Percentiles rank a stretch among this genome's conserved stretches.
Evolutionary conservation across 805 yeast genomes (phyloP).

Genomic region (Komagataella mondaviorum): DNA sequence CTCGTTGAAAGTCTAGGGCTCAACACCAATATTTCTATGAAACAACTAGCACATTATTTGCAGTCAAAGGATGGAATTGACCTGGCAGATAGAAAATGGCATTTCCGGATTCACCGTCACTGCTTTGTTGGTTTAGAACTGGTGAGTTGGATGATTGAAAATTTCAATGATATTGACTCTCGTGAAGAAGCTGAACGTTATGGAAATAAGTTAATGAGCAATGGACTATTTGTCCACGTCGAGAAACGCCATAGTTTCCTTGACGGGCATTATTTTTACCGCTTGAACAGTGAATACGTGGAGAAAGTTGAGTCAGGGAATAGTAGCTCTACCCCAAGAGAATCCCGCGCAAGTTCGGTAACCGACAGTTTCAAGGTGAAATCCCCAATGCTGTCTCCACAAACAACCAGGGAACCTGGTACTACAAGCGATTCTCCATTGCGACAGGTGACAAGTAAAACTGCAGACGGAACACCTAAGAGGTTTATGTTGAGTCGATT

Average conservation of each 20-base stretch:
- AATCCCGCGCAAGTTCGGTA: background rate
- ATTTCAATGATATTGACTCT: slow-evolving; percentile 65
- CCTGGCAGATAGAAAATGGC: slow-evolving; percentile 82
- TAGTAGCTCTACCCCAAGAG: slow-evolving; percentile 1
- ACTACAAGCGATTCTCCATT: background rate
- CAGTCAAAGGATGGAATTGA: slow-evolving; percentile 54
- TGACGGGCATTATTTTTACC: slow-evolving; percentile 90
- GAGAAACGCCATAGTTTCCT: slow-evolving; percentile 71
- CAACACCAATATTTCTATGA: slow-evolving; percentile 33
- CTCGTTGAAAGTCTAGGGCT: slow-evolving; percentile 17
- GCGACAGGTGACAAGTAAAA: background rate
- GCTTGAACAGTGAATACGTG: slow-evolving; percentile 42
- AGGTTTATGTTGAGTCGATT: slow-evolving; percentile 52
- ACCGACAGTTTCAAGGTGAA: background rate
- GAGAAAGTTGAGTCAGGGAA: slow-evolving; percentile 13
- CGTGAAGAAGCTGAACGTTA: slow-evolving; percentile 73
- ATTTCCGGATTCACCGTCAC: slow-evolving; percentile 60
- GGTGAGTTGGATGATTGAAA: slow-evolving; percentile 74
- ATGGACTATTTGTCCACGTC: slow-evolving; percentile 68
- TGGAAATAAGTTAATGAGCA: slow-evolving; percentile 68
- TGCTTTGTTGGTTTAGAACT: slow-evolving; percentile 80
- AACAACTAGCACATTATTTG: slow-evolving; percentile 46
- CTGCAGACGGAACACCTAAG: slow-evolving; percentile 5
- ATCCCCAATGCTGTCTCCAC: background rate
- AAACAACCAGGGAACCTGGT: background rate